A percentile compares a stretch with the other conserved stretches of the same genome.
Conservation (phyloP, 768 basidiomycete species). For the Serendipita sp. region DNA sequence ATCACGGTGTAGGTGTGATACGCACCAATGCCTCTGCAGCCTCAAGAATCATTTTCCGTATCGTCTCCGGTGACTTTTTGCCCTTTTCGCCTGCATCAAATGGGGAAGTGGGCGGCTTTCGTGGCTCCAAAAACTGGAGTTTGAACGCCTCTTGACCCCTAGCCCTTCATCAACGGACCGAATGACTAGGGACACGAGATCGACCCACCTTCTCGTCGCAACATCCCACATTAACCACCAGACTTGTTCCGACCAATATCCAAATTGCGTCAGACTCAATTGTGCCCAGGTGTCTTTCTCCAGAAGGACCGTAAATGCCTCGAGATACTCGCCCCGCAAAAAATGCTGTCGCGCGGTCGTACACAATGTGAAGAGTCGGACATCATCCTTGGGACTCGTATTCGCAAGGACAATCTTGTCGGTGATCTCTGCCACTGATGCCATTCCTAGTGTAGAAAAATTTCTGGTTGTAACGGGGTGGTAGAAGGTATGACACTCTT, state of each 20-base stretch:
- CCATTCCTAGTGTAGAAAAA: too few relatives aligned
- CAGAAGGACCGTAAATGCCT: conserved; percentile 45
- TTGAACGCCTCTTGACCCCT: not conserved
- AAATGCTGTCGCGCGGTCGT: conserved; percentile 33
- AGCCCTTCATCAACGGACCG: not conserved
- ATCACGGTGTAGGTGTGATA: not conserved
- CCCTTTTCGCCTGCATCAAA: not conserved
- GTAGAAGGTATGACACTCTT: too few relatives aligned
- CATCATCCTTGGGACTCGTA: not conserved
- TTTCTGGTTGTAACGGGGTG: too few relatives aligned
- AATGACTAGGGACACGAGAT: not conserved
- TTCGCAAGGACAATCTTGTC: not conserved
- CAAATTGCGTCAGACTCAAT: conserved; percentile 46
- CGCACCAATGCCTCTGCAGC: not conserved
- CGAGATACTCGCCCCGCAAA: conserved; percentile 49
- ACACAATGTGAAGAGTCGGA: not conserved
- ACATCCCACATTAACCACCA: conserved; percentile 64
- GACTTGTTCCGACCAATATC: conserved; percentile 57
- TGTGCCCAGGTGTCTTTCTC: conserved; percentile 58
- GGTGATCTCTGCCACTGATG: not conserved
- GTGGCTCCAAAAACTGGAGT: not conserved
- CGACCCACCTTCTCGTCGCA: conserved; percentile 47
- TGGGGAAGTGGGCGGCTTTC: not conserved
- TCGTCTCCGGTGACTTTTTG: not conserved
- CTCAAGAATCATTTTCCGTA: not conserved